Evolutionary conservation across 108 stramenopile genomes (phyloP), one percentile per base, ranked within the genome.

Genomic region (Thalassiosira profunda): DNA sequence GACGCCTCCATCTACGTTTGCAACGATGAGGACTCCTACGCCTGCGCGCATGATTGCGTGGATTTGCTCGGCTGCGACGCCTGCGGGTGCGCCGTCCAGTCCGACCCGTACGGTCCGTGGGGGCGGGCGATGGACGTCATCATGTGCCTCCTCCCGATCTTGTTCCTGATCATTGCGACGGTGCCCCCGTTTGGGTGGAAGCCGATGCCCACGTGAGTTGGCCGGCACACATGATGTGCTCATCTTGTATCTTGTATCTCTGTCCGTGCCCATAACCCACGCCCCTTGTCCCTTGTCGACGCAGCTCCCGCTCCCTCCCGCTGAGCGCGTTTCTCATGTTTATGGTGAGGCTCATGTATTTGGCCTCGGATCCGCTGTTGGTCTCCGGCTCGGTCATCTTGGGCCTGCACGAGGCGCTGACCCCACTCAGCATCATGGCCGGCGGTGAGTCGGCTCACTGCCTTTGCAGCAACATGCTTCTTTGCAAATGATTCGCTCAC

Each of bases 81-180:
- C 10, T 86, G 86, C 55, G 65, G 59, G 11, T 86, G 86, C 41
- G 71, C 51, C 36, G 36, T 68, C 11, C 24, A 75, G 28, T 37
- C 47, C 30, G 62, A 73, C 42, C 58, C 51, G 21, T 67, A 69
- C 2, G 86, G 86, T 20, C 72, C 75, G 14, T 81, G 82, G 82
- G 86, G 82, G 5, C 61, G 74, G 10, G 75, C 73, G 18, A 79
- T 86, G 82, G 86, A 83, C 37, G 86, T 86, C 3, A 65, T 84
- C 26, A 77, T 86, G 43, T 76, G 82, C 20, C 48, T 84, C 3
- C 49, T 86, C 17, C 86, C 86, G 18, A 81, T 86, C 29, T 28
- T 86, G 10, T 76, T 81, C 28, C 48, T 86, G 42, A 26, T 83
- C 36, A 61, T 62, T 25, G 80, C 69, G 10, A 83, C 82, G 2